Percentiles rank a stretch among this genome's conserved stretches.
Evolutionary conservation across 345 rosid genomes (phyloP).

Genomic region (Odontarrhena argentea): DNA sequence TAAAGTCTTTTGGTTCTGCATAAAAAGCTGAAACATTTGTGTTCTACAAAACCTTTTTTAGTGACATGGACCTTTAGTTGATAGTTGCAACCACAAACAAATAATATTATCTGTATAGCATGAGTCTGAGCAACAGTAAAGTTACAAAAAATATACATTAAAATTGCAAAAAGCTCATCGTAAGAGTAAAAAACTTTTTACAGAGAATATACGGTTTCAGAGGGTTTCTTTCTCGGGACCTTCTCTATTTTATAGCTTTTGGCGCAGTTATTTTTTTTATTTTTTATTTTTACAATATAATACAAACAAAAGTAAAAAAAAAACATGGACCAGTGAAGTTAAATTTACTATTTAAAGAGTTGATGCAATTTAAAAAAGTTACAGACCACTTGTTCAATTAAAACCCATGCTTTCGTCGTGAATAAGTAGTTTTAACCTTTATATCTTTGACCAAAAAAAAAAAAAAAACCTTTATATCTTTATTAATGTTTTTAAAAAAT

Average conservation of each 20-base stretch:
- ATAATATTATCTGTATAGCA: neutral
- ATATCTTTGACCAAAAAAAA: too few relatives aligned
- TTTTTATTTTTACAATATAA: neutral
- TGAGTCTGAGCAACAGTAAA: conserved; percentile 31
- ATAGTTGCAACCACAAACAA: conserved; percentile 11
- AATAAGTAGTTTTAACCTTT: neutral
- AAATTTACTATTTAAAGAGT: neutral
- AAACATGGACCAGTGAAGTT: neutral
- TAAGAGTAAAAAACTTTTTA: conserved; percentile 54
- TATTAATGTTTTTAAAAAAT: neutral
- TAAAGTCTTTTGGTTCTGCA: conserved; percentile 31
- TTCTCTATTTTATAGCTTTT: conserved; percentile 37
- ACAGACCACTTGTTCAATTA: too few relatives aligned
- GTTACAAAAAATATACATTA: conserved; percentile 13
- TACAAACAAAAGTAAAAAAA: neutral
- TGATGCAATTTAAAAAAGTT: neutral
- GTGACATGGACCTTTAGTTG: conserved; percentile 35
- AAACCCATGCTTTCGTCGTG: neutral
- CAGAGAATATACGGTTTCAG: conserved; percentile 72
- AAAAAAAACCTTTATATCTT: neutral
- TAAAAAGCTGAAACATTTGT: conserved; percentile 41
- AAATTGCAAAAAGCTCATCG: conserved; percentile 52
- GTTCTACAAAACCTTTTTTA: conserved; percentile 41
- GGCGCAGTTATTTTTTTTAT: conserved; percentile 11
- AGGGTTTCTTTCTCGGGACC: conserved; percentile 42